phyloP scores from a whole-genome alignment of 768 basidiomycete genomes.

The Phlegmacium glaucopus region DNA sequence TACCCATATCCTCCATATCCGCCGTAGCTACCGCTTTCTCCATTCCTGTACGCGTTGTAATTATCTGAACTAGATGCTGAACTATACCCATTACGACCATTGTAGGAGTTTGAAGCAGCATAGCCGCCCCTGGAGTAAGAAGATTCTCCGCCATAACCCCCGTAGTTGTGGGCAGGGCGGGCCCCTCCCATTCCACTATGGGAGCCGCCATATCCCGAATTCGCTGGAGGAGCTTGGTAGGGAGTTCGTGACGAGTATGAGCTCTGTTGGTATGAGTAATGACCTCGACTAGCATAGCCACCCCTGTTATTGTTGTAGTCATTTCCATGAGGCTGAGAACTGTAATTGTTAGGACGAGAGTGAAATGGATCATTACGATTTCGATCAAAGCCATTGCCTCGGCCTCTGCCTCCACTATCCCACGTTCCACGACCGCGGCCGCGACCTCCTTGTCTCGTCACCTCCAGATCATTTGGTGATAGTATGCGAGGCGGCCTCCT shows the following conservation, averaged over 20 bases:
- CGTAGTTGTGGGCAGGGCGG: slow-evolving; percentile 11
- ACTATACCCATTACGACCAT: slow-evolving; percentile 13
- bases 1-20: slow-evolving; percentile 26
- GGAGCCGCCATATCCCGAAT: slow-evolving; percentile 29
- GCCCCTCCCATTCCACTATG: slow-evolving; percentile 24
- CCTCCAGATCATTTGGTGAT: slow-evolving; percentile 67
- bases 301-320: slow-evolving; percentile 26
- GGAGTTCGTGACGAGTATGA: slow-evolving; percentile 30
- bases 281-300: slow-evolving; percentile 27
- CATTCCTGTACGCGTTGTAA: slow-evolving; percentile 26
- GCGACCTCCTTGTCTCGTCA: slow-evolving; percentile 54
- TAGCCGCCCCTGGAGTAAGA: slow-evolving; percentile 15
- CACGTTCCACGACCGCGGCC: slow-evolving; percentile 47
- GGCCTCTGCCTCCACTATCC: slow-evolving; percentile 36
- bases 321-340: slow-evolving; percentile 26
- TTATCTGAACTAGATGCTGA: slow-evolving; percentile 19
- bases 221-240: slow-evolving; percentile 24
- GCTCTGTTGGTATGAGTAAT: slow-evolving; percentile 30
- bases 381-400: slow-evolving; percentile 33
- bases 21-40: slow-evolving; percentile 21
- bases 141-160: slow-evolving; percentile 24
- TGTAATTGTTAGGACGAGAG: slow-evolving; percentile 37
- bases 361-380: slow-evolving; percentile 46
- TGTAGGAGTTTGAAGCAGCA: slow-evolving; percentile 11
- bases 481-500: slow-evolving; percentile 58